phyloP scores from a whole-genome alignment of 2,329 filamentous ascomycete species.

The Cryphonectria radicalis region DNA sequence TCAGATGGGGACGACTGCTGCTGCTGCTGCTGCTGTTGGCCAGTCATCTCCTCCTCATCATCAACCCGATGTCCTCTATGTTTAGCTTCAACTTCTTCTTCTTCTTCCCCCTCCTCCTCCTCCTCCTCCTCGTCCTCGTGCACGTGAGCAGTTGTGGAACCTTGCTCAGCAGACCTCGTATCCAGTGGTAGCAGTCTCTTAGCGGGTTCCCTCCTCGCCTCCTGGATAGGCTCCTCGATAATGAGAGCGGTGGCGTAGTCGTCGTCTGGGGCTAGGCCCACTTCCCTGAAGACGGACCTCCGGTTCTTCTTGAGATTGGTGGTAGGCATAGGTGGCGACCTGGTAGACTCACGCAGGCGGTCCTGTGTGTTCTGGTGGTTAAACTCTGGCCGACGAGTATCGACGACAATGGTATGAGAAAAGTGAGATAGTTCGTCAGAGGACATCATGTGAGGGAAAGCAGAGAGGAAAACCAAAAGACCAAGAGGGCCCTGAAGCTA shows the following conservation, averaged over 20 bases:
- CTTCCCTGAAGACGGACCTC: conserved; percentile 57
- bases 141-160: conserved; percentile 31
- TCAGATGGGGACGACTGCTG: conserved; percentile 19
- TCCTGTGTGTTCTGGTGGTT: conserved; percentile 56
- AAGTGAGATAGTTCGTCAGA: conserved; percentile 13
- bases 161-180: conserved; percentile 8
- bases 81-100: background rate
- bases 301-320: conserved; percentile 54
- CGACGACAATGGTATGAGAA: conserved; percentile 2
- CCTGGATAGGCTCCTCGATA: conserved; percentile 35
- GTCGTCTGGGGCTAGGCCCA: conserved; percentile 49
- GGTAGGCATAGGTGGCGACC: conserved; percentile 42
- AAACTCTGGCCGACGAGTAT: conserved; percentile 48
- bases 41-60: background rate
- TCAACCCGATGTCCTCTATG: no score
- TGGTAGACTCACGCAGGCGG: conserved; percentile 54
- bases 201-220: conserved; percentile 36
- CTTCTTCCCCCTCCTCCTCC: background rate
- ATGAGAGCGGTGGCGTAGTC: conserved; percentile 36
- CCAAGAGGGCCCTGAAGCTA: conserved; percentile 1
- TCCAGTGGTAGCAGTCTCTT: conserved; percentile 36
- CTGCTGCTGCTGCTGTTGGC: background rate
- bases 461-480: background rate
- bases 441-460: conserved; percentile 8
- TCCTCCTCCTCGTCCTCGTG: conserved; percentile 7